Evolutionary conservation across 257 asterid genomes (phyloP), one percentile per base, ranked within the genome.

Genomic region (Jasminum sambac): DNA sequence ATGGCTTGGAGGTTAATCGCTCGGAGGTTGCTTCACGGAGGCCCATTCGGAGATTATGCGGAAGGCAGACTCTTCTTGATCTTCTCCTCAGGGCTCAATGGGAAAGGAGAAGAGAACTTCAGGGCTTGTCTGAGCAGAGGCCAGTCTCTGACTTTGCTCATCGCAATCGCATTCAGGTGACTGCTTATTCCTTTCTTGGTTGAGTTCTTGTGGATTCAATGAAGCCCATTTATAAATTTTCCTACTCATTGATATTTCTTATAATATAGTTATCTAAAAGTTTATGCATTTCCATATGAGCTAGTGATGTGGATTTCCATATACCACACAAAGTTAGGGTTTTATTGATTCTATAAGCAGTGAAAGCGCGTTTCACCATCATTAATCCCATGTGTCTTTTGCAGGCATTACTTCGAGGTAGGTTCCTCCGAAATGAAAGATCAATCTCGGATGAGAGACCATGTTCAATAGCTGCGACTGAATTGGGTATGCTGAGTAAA

Each of bases 161-260:
- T 75, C 96, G 99, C 64, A 88, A 82, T 78, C 98, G 99, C 34
- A 91, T 95, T 75, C 98, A 95, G 96, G 99, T 91, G 68, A 71
- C 69, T 40, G 40, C 17, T 63, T 64, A 41, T 30, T 62, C 40
- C 19, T 25, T 50, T 50, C 24, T 50, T 50, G 59, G 59, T 17
- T 25, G 17, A n/a, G 25, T 17, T 9, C 59, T 50, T 50, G 23
- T 50, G 24, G 25, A 6, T 30, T 52, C 5, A 6, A 21, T 52
- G 34, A 17, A 19, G 34, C n/a, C 62, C 19, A 55, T 55, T 16
- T 19, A 55, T 34, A 55, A 9, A 19, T 21, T 8, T 55, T 55
- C 34, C 34, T 19, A 19, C 9, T 23, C 14, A 11, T 4, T 55
- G 62, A 21, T 21, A 14, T 55, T 55, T 55, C 62, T 19, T 23